A percentile compares a stretch with the other conserved stretches of the same genome.
Conservation (phyloP, 805 yeast genomes). For the Lachancea sp. region DNA sequence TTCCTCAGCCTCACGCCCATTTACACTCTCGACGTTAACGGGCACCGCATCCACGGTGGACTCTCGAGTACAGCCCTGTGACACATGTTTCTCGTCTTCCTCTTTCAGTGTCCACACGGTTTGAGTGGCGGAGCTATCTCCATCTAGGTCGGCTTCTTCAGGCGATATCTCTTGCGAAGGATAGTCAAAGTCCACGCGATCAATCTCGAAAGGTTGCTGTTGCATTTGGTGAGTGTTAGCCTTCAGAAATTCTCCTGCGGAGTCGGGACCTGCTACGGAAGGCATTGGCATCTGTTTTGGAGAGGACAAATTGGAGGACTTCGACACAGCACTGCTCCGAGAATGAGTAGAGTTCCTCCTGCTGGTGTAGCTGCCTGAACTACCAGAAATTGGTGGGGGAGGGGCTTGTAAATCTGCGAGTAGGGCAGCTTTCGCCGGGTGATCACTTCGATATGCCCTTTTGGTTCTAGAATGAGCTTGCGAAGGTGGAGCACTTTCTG, state of each 20-base stretch:
- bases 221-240: background rate
- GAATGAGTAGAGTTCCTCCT: constrained; percentile 6
- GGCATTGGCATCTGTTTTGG: constrained; percentile 2
- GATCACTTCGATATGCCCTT: background rate
- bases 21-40: too few relatives aligned
- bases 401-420: constrained; percentile 2
- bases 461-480: background rate
- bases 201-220: background rate
- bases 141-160: too few relatives aligned
- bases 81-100: too few relatives aligned
- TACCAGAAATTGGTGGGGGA: constrained; percentile 4
- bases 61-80: too few relatives aligned
- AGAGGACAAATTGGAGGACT: background rate
- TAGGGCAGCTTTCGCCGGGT: background rate
- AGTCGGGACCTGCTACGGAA: background rate
- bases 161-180: too few relatives aligned
- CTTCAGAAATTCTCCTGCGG: background rate
- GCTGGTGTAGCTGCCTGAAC: background rate
- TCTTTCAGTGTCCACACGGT: too few relatives aligned
- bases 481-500: background rate
- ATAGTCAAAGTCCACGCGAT: too few relatives aligned
- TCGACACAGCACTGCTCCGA: constrained; percentile 1
- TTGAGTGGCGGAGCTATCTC: too few relatives aligned
- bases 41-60: too few relatives aligned
- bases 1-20: too few relatives aligned